These are phyloP conservation scores for Citeromyces matritensis DNA, from an alignment of 805 yeast species.

Conservation along the genomic window DNA sequence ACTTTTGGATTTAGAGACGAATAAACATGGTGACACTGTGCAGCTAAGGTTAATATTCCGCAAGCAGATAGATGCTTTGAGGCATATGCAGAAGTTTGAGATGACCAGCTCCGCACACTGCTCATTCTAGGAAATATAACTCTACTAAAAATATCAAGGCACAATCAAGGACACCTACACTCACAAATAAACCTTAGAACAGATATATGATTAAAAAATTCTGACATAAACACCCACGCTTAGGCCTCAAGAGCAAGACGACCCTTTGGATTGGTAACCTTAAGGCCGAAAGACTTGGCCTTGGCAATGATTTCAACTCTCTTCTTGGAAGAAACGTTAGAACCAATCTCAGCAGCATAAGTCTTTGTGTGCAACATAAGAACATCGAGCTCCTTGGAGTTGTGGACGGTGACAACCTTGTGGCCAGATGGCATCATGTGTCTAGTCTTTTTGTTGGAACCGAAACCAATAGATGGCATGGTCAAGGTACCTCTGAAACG, in stretches of 20 bases:
- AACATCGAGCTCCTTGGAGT: slow-evolving; percentile 87
- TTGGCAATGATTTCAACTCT: slow-evolving; percentile 91
- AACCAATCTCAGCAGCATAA: slow-evolving; percentile 99
- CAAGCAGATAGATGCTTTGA: too few relatives aligned
- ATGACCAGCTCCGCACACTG: too few relatives aligned
- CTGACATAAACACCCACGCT: too few relatives aligned
- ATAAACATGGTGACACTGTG: too few relatives aligned
- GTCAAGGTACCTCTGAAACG: slow-evolving; percentile 98
- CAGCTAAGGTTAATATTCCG: too few relatives aligned
- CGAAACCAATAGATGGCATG: slow-evolving; percentile 99
- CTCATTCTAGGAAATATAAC: too few relatives aligned
- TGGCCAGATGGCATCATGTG: slow-evolving; percentile 95
- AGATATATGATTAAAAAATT: too few relatives aligned
- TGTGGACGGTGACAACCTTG: slow-evolving; percentile 90
- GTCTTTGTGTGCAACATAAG: slow-evolving; percentile 94
- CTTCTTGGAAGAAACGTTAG: slow-evolving; percentile 96
- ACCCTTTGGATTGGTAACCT: slow-evolving; percentile 99
- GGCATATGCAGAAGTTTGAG: too few relatives aligned
- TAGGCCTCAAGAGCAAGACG: slow-evolving; percentile 97
- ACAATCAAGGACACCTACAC: too few relatives aligned
- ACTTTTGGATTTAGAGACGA: too few relatives aligned
- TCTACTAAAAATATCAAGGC: too few relatives aligned
- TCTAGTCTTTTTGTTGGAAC: slow-evolving; percentile 98
- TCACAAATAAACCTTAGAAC: too few relatives aligned
- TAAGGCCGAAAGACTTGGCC: slow-evolving; percentile 97